Percentiles rank a stretch among this genome's conserved stretches.
phyloP scores from a whole-genome alignment of 139 green algal genomes.

The Chlorella sp. region DNA sequence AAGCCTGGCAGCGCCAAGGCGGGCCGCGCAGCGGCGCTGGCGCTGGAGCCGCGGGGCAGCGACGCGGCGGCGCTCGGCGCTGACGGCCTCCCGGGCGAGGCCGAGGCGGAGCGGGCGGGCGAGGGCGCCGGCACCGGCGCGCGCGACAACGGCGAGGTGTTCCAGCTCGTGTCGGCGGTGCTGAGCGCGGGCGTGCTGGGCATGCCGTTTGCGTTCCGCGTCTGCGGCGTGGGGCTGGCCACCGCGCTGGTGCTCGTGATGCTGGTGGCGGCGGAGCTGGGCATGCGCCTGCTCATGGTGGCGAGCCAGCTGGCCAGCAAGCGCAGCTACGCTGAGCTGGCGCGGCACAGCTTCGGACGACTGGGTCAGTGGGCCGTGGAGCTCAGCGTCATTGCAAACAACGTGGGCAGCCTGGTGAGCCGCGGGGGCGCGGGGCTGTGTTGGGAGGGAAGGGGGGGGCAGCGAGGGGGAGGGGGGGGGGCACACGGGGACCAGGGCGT shows the following conservation, averaged over 20 bases:
- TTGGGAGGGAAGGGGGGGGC: too few relatives aligned
- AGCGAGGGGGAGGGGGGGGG: too few relatives aligned
- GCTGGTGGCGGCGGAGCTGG: slow-evolving; percentile 63
- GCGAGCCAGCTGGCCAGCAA: slow-evolving; percentile 62
- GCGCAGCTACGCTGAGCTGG: slow-evolving; percentile 72
- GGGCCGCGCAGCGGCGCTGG: too few relatives aligned
- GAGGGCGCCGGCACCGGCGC: too few relatives aligned
- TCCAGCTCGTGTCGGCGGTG: slow-evolving; percentile 54
- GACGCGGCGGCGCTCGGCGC: too few relatives aligned
- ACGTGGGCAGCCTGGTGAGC: slow-evolving; percentile 60
- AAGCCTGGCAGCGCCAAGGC: too few relatives aligned
- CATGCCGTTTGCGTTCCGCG: slow-evolving; percentile 45
- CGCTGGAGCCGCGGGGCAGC: slow-evolving; percentile 12
- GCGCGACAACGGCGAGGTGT: too few relatives aligned
- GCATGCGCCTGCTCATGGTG: slow-evolving; percentile 76
- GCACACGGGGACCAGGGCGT: too few relatives aligned
- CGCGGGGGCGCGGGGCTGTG: too few relatives aligned
- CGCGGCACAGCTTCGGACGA: slow-evolving; percentile 34
- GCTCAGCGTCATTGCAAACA: slow-evolving; percentile 43
- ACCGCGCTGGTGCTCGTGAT: slow-evolving; percentile 70
- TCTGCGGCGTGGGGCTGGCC: slow-evolving; percentile 63
- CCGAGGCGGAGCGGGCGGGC: background rate
- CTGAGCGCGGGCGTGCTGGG: slow-evolving; percentile 71
- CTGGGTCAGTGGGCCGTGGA: slow-evolving; percentile 27
- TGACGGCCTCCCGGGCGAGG: slow-evolving; percentile 5